Conservation (phyloP, 345 rosid genomes). For the Gossypium anomalum region DNA sequence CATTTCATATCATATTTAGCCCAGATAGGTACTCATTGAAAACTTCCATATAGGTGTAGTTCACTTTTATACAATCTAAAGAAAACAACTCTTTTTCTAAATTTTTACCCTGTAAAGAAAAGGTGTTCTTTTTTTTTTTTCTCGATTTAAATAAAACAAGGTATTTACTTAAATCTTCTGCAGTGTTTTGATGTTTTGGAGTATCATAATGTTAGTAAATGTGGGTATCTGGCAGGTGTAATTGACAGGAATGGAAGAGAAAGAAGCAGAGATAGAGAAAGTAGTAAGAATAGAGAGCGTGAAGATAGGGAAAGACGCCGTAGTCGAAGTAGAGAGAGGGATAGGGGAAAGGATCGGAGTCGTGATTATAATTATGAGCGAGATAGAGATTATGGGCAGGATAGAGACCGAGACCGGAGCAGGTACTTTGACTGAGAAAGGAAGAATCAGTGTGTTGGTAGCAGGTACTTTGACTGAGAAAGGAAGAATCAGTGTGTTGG, state of each 20-base stretch:
- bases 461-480: constrained; percentile 43
- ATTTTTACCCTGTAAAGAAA: too few relatives aligned
- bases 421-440: constrained; percentile 40
- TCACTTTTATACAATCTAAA: too few relatives aligned
- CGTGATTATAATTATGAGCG: constrained; percentile 48
- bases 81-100: too few relatives aligned
- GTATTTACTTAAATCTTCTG: not conserved
- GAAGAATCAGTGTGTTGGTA: not conserved
- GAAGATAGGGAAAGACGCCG: constrained; percentile 61
- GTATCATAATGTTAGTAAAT: not conserved
- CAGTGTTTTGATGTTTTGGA: not conserved
- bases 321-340: constrained; percentile 69
- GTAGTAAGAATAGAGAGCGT: constrained; percentile 47
- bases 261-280: constrained; percentile 65
- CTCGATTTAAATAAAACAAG: not conserved
- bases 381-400: constrained; percentile 56
- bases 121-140: too few relatives aligned
- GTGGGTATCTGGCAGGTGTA: constrained; percentile 38
- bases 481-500: not conserved
- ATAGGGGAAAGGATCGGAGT: constrained; percentile 46
- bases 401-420: constrained; percentile 42
- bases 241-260: constrained; percentile 67
- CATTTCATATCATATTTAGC: not conserved
- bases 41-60: too few relatives aligned
- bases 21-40: not conserved